Base-by-base conservation (phyloP, 2,329 filamentous ascomycete species). In the Aphanocladium album region DNA sequence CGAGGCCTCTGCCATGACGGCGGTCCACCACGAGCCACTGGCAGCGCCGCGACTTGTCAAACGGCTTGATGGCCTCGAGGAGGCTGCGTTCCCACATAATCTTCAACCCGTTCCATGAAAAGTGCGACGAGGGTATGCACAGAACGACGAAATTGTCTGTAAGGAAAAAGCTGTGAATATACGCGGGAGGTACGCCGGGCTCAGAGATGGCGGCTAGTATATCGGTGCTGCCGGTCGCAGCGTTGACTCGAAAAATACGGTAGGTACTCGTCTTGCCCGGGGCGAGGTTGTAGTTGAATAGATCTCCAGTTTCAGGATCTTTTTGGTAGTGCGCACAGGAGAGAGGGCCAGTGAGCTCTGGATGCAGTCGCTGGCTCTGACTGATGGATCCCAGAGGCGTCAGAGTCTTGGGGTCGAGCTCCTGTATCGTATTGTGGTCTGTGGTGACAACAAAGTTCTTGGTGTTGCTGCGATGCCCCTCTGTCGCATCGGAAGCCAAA, bases 231-330 rank as follows among this genome's bases (percentile, higher is more conserved):
- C 86, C 86, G 0, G 83, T 87, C 0, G 78, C 69, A 0, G 83
- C 80, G n/a, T 79, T 85, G 1, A 83, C 80, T 5, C 78, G 73
- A 71, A 90, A 91, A 27, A 91, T 69, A 16, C 86, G 82, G 68
- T 91, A 91, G 0, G 77, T 82, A 2, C 80, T 70, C 0, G 68
- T 70, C 1, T 68, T 70, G 1, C 83, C 84, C 19, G 88, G 68
- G 0, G 83, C 78, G 16, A 90, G 80, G 67, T 92, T 92, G 74
- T 83, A 91, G 70, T 91, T 92, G 77, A 82, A 91, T 12, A 89
- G 69, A 63, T 91, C 88, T 17, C 89, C 89, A 0, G 86, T 90
- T 0, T 71, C 69, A 0, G 86, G 86, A 68, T 91, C 88, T 0
- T 80, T 80, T 57, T 85, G 83, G 0, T 85, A 83, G 69, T 92